phyloP scores from a whole-genome alignment of 805 yeast species.

The Helenozyma baotianmanensis region DNA sequence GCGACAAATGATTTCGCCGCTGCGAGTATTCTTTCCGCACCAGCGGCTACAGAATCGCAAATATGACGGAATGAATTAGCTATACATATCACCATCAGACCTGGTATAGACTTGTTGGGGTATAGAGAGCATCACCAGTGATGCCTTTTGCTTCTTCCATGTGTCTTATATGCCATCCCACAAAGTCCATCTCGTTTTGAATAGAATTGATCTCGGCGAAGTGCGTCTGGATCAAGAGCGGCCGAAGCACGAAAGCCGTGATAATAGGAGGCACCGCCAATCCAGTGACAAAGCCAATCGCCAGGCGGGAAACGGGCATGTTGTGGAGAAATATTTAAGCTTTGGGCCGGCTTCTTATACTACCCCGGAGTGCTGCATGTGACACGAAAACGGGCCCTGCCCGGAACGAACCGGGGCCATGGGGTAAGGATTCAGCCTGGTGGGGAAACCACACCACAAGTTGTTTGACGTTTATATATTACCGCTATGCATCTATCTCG shows the following conservation, averaged over 20 bases:
- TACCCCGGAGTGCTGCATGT: conserved; percentile 9
- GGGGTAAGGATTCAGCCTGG: too few relatives aligned
- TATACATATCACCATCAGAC: conserved; percentile 6
- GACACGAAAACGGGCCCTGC: too few relatives aligned
- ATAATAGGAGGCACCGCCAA: conserved; percentile 26
- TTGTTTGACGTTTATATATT: too few relatives aligned
- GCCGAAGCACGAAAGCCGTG: conserved; percentile 24
- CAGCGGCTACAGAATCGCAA: too few relatives aligned
- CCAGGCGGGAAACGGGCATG: neutral
- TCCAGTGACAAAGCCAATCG: conserved; percentile 26
- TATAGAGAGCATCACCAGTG: conserved; percentile 23
- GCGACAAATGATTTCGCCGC: neutral
- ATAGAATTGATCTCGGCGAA: conserved; percentile 27
- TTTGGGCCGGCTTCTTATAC: neutral
- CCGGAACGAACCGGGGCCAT: too few relatives aligned
- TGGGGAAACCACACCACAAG: too few relatives aligned
- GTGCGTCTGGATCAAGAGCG: conserved; percentile 19
- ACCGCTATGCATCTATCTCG: too few relatives aligned
- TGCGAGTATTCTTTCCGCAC: too few relatives aligned
- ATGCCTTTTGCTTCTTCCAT: conserved; percentile 28
- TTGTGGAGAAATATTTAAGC: neutral
- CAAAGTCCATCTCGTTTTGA: conserved; percentile 26
- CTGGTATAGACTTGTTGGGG: conserved; percentile 24
- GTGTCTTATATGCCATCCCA: conserved; percentile 33
- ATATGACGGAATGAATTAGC: too few relatives aligned